Evolutionary conservation across 208 protist species (phyloP).

Genomic region (Leishmania major): DNA sequence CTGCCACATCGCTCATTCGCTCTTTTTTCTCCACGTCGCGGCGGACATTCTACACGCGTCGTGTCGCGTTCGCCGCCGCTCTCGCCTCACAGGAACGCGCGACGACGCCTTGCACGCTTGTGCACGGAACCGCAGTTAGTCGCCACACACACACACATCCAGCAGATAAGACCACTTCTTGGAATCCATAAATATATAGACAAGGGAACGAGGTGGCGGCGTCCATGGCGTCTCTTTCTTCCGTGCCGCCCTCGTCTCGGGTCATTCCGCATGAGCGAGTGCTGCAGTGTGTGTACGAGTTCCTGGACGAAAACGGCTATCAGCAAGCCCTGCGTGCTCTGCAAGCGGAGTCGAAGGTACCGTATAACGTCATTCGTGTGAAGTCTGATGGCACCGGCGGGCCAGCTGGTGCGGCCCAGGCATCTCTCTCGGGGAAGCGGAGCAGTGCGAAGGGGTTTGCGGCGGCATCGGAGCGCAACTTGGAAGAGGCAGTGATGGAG

Average conservation of each 20-base stretch:
- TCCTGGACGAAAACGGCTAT: slow-evolving; percentile 72
- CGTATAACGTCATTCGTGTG: slow-evolving; percentile 78
- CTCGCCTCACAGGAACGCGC: not conserved
- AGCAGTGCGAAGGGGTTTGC: slow-evolving; percentile 3
- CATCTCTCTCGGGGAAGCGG: slow-evolving; percentile 5
- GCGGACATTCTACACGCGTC: not conserved
- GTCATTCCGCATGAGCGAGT: slow-evolving; percentile 68
- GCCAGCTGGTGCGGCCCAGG: not conserved
- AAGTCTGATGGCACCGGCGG: slow-evolving; percentile 3
- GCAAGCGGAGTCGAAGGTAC: slow-evolving; percentile 77
- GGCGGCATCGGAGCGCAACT: slow-evolving; percentile 24
- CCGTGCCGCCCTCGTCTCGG: slow-evolving; percentile 17
- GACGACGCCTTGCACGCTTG: not conserved
- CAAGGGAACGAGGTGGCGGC: not conserved
- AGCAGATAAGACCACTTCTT: not conserved
- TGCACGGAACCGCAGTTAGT: not conserved
- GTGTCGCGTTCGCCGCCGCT: not conserved
- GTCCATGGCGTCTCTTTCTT: not conserved
- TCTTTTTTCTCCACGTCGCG: slow-evolving; percentile 1
- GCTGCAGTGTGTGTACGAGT: slow-evolving; percentile 70
- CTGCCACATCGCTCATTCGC: not conserved
- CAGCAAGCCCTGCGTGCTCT: slow-evolving; percentile 61
- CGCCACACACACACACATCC: not conserved
- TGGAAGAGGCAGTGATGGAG: slow-evolving; percentile 63
- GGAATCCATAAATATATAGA: not conserved